These are phyloP conservation scores for Ambrosia trifida DNA, from an alignment of 129 eudicot genomes.

Conservation along the genomic window DNA sequence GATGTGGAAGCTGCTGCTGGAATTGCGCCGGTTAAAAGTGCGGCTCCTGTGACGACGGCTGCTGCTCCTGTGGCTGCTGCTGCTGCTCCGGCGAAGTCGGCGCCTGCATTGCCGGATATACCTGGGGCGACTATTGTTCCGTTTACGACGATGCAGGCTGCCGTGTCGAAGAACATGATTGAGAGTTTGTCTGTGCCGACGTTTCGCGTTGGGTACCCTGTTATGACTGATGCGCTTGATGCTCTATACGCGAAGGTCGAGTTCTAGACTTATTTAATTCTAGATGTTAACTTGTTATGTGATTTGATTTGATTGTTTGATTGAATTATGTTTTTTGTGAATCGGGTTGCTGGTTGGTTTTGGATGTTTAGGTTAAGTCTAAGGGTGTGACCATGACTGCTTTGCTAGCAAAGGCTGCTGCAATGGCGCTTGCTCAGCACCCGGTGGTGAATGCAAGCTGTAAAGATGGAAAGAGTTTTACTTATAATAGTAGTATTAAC, in stretches of 20 bases:
- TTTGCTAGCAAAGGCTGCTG: slow-evolving; percentile 89
- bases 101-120: slow-evolving; percentile 52
- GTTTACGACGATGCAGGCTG: slow-evolving; percentile 83
- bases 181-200: slow-evolving; percentile 92
- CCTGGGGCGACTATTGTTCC: slow-evolving; percentile 79
- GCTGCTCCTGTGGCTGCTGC: slow-evolving; percentile 34
- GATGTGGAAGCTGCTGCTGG: slow-evolving; percentile 97
- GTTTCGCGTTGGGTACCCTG: slow-evolving; percentile 85
- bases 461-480: slow-evolving; percentile 92
- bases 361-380: slow-evolving; percentile 61
- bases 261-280: background rate
- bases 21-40: slow-evolving; percentile 41
- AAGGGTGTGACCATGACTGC: slow-evolving; percentile 98
- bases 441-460: slow-evolving; percentile 87
- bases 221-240: slow-evolving; percentile 76
- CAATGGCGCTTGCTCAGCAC: slow-evolving; percentile 90
- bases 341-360: slow-evolving; percentile 12
- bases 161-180: slow-evolving; percentile 81
- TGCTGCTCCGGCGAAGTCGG: slow-evolving; percentile 36
- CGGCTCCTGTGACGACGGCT: slow-evolving; percentile 2
- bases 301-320: slow-evolving; percentile 1
- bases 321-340: background rate
- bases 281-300: background rate
- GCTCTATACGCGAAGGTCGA: slow-evolving; percentile 79
- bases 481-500: slow-evolving; percentile 72